A percentile compares a stretch with the other conserved stretches of the same genome.
Evolutionary conservation across 257 asterid species (phyloP).

Genomic region (Nicotiana paniculata): DNA sequence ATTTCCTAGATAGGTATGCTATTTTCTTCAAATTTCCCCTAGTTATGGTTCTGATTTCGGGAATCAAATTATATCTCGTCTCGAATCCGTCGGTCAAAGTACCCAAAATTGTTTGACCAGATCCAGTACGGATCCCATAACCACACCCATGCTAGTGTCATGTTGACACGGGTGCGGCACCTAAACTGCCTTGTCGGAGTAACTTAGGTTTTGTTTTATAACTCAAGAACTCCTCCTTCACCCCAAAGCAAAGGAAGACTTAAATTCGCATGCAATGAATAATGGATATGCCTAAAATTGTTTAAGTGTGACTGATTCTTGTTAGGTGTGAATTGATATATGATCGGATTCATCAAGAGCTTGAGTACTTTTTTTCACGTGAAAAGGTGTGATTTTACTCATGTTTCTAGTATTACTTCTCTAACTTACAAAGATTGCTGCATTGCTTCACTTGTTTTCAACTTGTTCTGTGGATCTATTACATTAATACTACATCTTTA

Average conservation of each 20-base stretch:
- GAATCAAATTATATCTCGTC: too few relatives aligned
- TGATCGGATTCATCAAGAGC: background rate
- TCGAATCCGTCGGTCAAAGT: too few relatives aligned
- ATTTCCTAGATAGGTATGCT: too few relatives aligned
- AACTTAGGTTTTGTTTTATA: background rate
- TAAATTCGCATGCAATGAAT: background rate
- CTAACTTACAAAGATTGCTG: background rate
- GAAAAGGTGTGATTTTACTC: background rate
- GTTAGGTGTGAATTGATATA: background rate
- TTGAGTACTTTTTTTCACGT: background rate
- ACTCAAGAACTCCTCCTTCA: background rate
- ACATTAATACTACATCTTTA: background rate
- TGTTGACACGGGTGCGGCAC: too few relatives aligned
- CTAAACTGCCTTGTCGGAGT: too few relatives aligned
- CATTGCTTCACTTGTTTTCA: background rate
- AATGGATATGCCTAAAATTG: background rate
- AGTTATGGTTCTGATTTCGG: too few relatives aligned
- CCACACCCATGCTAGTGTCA: too few relatives aligned
- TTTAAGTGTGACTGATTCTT: background rate
- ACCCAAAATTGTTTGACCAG: too few relatives aligned
- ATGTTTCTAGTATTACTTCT: background rate
- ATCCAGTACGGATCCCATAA: too few relatives aligned
- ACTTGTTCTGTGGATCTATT: background rate
- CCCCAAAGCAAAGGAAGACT: background rate
- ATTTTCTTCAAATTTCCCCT: too few relatives aligned